phyloP scores from a whole-genome alignment of 371 early-diverging fungal genomes.

The Batkoa obscura region DNA sequence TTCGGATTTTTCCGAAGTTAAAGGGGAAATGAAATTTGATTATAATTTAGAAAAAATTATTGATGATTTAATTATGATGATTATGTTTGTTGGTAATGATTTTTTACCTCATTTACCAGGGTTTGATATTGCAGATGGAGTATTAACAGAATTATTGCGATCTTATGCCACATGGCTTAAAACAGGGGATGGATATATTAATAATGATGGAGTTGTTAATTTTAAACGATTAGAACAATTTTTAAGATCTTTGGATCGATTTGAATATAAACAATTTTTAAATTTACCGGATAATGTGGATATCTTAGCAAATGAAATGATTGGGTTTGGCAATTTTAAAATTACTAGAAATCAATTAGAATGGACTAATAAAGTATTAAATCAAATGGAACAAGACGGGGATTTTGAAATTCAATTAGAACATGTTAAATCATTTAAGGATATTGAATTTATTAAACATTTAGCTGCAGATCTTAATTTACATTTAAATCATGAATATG shows the following conservation, averaged over 20 bases:
- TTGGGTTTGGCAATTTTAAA: too few relatives aligned
- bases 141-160: constrained; percentile 67
- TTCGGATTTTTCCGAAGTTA: constrained; percentile 48
- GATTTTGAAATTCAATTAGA: not conserved
- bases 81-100: constrained; percentile 96
- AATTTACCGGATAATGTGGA: constrained; percentile 14
- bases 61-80: constrained; percentile 90
- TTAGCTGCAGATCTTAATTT: not conserved
- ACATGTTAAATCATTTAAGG: not conserved
- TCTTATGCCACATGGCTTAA: constrained; percentile 60
- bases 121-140: constrained; percentile 89
- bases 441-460: not conserved
- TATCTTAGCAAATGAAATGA: constrained; percentile 11
- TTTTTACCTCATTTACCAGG: constrained; percentile 92
- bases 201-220: constrained; percentile 59
- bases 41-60: constrained; percentile 86
- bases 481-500: not conserved
- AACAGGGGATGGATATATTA: constrained; percentile 53
- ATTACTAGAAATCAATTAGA: too few relatives aligned
- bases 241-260: constrained; percentile 40
- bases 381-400: too few relatives aligned
- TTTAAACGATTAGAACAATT: constrained; percentile 38
- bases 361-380: too few relatives aligned
- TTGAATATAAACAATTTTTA: constrained; percentile 16
- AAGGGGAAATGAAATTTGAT: constrained; percentile 27